phyloP scores from a whole-genome alignment of 129 eudicot genomes.

The Lonicera japonica region DNA sequence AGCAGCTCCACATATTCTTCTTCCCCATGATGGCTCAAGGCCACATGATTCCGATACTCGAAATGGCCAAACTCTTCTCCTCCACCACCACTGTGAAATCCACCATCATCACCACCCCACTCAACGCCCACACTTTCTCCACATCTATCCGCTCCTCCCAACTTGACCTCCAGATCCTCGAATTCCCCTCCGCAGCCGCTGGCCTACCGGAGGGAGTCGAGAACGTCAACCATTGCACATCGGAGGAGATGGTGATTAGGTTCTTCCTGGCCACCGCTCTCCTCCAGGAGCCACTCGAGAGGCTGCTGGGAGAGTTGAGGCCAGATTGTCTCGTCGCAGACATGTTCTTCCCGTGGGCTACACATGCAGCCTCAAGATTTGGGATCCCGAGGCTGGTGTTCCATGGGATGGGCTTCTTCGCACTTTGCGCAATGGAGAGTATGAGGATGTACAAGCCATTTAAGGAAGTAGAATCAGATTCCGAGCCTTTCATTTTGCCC shows the following conservation, averaged over 20 bases:
- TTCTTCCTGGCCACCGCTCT: conserved; percentile 16
- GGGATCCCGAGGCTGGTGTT: conserved; percentile 6
- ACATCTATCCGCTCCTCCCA: conserved; percentile 26
- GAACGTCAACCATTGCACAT: too few species aligned
- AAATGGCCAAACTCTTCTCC: conserved; percentile 58
- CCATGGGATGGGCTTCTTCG: not conserved
- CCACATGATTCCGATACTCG: conserved; percentile 58
- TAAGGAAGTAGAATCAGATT: conserved; percentile 3
- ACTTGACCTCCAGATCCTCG: too few species aligned
- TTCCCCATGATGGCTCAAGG: conserved; percentile 55
- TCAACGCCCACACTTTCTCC: conserved; percentile 27
- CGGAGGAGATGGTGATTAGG: conserved; percentile 17
- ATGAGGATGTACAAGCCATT: conserved; percentile 7
- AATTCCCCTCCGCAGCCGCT: too few species aligned
- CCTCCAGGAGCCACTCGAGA: conserved; percentile 30
- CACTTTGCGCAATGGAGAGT: too few species aligned
- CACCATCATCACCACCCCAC: conserved; percentile 53
- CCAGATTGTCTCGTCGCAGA: too few species aligned
- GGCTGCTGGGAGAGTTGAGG: too few species aligned
- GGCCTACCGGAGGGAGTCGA: too few species aligned
- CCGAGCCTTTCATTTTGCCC: too few species aligned
- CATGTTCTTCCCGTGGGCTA: too few species aligned
- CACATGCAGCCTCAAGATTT: conserved; percentile 11
- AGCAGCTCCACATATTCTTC: conserved; percentile 34
- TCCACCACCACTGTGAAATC: conserved; percentile 38